Base-by-base conservation (phyloP, 1,284 basidiomycete species). In the Mycosarcoma mackinlayi region DNA sequence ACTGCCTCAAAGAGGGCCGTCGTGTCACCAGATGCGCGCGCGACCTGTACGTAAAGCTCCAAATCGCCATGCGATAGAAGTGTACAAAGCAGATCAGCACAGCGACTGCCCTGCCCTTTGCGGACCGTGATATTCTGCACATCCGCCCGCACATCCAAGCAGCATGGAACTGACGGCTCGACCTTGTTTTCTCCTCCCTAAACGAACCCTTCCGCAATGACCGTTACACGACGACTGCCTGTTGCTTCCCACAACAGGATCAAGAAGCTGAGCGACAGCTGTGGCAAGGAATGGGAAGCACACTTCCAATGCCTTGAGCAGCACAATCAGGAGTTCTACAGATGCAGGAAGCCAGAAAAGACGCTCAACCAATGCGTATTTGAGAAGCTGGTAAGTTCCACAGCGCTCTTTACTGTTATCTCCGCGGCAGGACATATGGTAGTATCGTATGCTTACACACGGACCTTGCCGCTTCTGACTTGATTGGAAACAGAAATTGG, bases 261-360 rank as follows among this genome's bases (percentile, higher is more conserved):
- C 71, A 87, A 85, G 65, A 97, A 96, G 87, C 90, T 99, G 87
- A 87, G 93, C 67, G 92, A 95, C 84, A 92, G 91, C 84, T 99
- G 96, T 83, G 83, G 91, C 69, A 86, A 89, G 69, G 89, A 94
- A 82, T 98, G 94, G 81, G 90, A 97, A 75, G 87, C 88, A 19
- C 96, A 99, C 84, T 98, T 93, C 93, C 86, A 91, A 70, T 99
- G 96, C 84, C 85, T 99, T 71, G 96, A 98, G 85, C 86, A 87
- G 82, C 92, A 94, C 85, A 98, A 99, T 86, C 95, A 98, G 93
- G 90, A 95, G 85, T 94, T 93, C 83, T 91, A 91, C 83, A 87
- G 87, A 40, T 99, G 96, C 84, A 90, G 95, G 75, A 91, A 93
- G 84, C 89, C 89, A 24, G 96, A 99, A 84, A 89, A 90, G 73